phyloP scores from a whole-genome alignment of 2,329 filamentous ascomycete species.

The Sporothrix dimorphospora region DNA sequence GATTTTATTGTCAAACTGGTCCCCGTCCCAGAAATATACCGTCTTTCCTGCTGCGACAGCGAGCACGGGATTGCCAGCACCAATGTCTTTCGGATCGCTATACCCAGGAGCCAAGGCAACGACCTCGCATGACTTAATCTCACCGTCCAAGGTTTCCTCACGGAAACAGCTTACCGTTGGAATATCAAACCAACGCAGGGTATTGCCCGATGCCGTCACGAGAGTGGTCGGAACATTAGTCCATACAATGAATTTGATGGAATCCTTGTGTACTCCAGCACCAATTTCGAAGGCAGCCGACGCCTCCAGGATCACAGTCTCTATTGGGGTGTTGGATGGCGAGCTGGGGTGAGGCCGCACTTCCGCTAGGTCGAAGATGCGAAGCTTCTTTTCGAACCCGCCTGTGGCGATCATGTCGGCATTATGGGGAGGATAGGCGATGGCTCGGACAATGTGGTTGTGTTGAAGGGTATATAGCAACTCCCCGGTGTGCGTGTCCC shows the following conservation, averaged over 20 bases:
- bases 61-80: conserved; percentile 71
- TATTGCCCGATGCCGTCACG: conserved; percentile 90
- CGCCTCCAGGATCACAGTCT: conserved; percentile 55
- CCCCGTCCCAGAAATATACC: conserved; percentile 87
- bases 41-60: conserved; percentile 93
- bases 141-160: conserved; percentile 76
- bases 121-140: conserved; percentile 91
- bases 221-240: conserved; percentile 84
- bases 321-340: conserved; percentile 40
- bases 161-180: conserved; percentile 74
- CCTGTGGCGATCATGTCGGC: conserved; percentile 89
- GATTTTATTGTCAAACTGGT: conserved; percentile 68
- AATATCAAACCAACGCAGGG: conserved; percentile 92
- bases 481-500: conserved; percentile 95
- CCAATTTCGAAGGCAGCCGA: conserved; percentile 84
- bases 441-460: conserved; percentile 90
- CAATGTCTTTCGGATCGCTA: conserved; percentile 64
- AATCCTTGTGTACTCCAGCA: conserved; percentile 76
- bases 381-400: conserved; percentile 94
- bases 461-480: conserved; percentile 85
- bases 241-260: conserved; percentile 97
- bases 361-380: conserved; percentile 83
- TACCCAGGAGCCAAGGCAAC: conserved; percentile 66
- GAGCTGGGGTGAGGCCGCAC: conserved; percentile 47
- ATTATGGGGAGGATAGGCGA: conserved; percentile 83